These are phyloP conservation scores for Tylopilus sp. DNA, from an alignment of 768 basidiomycete genomes.

Conservation along the genomic window DNA sequence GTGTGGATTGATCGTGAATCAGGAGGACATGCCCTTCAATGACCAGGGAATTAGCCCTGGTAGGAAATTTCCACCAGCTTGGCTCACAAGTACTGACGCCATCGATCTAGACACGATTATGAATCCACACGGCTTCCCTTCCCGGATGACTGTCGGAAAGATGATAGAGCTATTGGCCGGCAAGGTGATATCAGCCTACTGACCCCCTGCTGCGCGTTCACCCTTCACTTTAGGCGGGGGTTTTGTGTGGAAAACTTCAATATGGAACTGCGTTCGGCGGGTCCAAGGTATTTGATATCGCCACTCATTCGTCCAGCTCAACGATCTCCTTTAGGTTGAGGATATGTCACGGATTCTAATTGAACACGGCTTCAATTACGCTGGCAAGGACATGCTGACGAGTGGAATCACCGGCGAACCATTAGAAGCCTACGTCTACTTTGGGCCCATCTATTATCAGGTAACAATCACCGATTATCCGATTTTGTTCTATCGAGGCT, in stretches of 20 bases:
- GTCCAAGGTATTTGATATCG: constrained; percentile 63
- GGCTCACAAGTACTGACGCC: constrained; percentile 11
- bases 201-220: constrained; percentile 3
- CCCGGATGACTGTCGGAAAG: constrained; percentile 99
- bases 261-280: constrained; percentile 98
- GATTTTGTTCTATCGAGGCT: constrained; percentile 2
- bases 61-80: constrained; percentile 32
- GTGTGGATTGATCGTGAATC: constrained; percentile 97
- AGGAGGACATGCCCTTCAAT: constrained; percentile 99
- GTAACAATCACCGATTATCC: constrained; percentile 37
- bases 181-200: constrained; percentile 51
- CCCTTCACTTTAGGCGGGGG: constrained; percentile 65
- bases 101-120: constrained; percentile 85
- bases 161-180: constrained; percentile 98
- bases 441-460: constrained; percentile 98
- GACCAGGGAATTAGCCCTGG: constrained; percentile 94
- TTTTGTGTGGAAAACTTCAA: constrained; percentile 82
- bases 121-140: constrained; percentile 99
- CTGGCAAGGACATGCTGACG: constrained; percentile 98
- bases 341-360: constrained; percentile 98
- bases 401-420: constrained; percentile 98
- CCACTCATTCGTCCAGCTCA: constrained; percentile 7
- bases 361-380: constrained; percentile 94
- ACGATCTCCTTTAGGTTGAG: constrained; percentile 59
- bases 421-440: constrained; percentile 95